Base-by-base conservation (phyloP, 495 filamentous ascomycete species). In the Aspergillus cristatus region DNA sequence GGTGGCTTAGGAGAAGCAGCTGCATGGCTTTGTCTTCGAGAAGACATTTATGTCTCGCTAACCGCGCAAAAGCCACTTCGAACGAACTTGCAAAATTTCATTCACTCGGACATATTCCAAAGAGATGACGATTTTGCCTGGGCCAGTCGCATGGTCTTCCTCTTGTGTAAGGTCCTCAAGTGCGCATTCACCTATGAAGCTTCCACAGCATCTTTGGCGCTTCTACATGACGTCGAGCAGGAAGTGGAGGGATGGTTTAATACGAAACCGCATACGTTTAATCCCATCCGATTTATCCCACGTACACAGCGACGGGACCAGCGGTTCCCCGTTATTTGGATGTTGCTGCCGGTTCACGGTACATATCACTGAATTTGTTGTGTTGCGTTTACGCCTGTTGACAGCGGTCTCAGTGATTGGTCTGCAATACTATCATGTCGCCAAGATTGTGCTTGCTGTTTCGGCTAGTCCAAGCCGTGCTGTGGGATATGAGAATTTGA, bases 331-430 rank as follows among this genome's bases (percentile, higher is more conserved):
- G 28, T 17, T 6, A 45, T 59, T 3, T 56, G 55, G 55, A 56
- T 56, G 53, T 36, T 59, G 18, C 24, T 54, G 14, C 53, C 55
- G 1, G 55, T 56, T 13, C 55, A 59, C 37, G 56, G 56, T 60
- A 30, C 14, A 41, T 30, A 11, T 30, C 13, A 16, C 14, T 12
- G 10, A 20, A 33, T n/a, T n/a, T n/a, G n/a, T n/a, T n/a, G n/a
- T n/a, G n/a, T n/a, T n/a, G n/a, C n/a, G n/a, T n/a, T n/a, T n/a
- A n/a, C n/a, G n/a, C n/a, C n/a, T n/a, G n/a, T n/a, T 10, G 29
- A 16, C 14, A 24, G 8, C 8, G 14, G 16, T 29, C 40, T 10
- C 28, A 22, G 56, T 54, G 17, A 40, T 59, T 35, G 53, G 56
- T 13, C 25, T 57, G 7, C 56, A 60, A 38, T 60, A 57, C 28